Conservation (phyloP, 2,329 filamentous ascomycete species). For the Nemania sp. region DNA sequence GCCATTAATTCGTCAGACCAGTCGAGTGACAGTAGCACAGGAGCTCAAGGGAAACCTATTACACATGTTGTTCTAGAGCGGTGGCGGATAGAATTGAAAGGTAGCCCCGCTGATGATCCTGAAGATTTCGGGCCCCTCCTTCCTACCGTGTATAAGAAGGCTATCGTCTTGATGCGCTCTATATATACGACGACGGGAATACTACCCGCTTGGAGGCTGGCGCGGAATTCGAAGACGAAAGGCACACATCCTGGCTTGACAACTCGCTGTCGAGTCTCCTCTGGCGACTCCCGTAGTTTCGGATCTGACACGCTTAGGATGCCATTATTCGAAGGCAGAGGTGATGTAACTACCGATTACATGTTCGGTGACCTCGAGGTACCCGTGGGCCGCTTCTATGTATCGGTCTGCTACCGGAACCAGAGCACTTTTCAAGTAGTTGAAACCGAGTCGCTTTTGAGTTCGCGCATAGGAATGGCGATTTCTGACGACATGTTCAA, state of each 20-base stretch:
- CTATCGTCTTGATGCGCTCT: slow-evolving; percentile 90
- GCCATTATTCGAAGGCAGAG: slow-evolving; percentile 66
- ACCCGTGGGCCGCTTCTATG: slow-evolving; percentile 80
- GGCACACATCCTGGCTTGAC: slow-evolving; percentile 68
- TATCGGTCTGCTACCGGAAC: slow-evolving; percentile 80
- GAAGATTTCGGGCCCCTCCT: slow-evolving; percentile 66
- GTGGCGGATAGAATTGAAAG: slow-evolving; percentile 84
- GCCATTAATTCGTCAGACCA: slow-evolving; percentile 69
- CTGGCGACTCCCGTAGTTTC: slow-evolving; percentile 58
- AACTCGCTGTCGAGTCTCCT: slow-evolving; percentile 78
- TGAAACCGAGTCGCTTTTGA: slow-evolving; percentile 86
- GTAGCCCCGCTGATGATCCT: slow-evolving; percentile 50
- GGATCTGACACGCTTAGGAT: slow-evolving; percentile 70
- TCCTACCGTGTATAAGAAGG: slow-evolving; percentile 95
- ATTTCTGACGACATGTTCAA: slow-evolving; percentile 86
- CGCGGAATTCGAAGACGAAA: slow-evolving; percentile 72
- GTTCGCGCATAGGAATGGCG: slow-evolving; percentile 84
- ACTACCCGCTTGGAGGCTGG: slow-evolving; percentile 84
- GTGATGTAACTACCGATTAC: slow-evolving; percentile 72
- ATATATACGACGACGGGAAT: slow-evolving; percentile 82
- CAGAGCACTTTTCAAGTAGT: slow-evolving; percentile 91
- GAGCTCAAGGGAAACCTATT: slow-evolving; percentile 49
- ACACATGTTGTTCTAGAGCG: slow-evolving; percentile 85
- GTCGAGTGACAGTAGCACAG: slow-evolving; percentile 51
- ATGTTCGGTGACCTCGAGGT: slow-evolving; percentile 83